A percentile compares a stretch with the other conserved stretches of the same genome.
Conservation (phyloP, 2,329 filamentous ascomycete genomes). For the Colletotrichum phormii region DNA sequence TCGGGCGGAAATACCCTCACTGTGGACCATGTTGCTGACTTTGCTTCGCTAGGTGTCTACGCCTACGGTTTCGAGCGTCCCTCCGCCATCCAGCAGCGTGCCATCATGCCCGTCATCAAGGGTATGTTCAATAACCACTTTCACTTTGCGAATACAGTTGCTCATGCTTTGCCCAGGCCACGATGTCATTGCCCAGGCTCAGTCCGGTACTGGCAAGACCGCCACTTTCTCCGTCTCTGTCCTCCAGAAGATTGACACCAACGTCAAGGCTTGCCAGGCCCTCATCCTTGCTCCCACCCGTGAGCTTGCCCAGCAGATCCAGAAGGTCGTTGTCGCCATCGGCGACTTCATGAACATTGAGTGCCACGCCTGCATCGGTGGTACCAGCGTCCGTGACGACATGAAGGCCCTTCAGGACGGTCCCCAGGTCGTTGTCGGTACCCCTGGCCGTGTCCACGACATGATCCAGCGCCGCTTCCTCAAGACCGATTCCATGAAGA, state of each 20-base stretch:
- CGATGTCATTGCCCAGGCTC: conserved; percentile 99
- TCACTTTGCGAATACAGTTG: conserved; percentile 2
- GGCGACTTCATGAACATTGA: conserved; percentile 99
- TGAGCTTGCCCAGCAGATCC: conserved; percentile 98
- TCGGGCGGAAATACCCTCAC: conserved; percentile 34
- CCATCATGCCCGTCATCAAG: conserved; percentile 99
- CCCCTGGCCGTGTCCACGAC: conserved; percentile 97
- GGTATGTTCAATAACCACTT: conserved; percentile 65
- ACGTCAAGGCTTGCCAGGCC: conserved; percentile 96
- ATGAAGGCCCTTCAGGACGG: conserved; percentile 98
- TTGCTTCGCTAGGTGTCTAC: conserved; percentile 77
- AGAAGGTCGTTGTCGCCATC: conserved; percentile 98
- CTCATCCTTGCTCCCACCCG: conserved; percentile 97
- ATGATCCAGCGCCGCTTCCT: conserved; percentile 99
- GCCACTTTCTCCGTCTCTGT: conserved; percentile 99
- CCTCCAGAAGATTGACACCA: conserved; percentile 97
- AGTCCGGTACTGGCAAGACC: conserved; percentile 99
- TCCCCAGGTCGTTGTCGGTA: conserved; percentile 97
- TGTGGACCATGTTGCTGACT: conserved; percentile 15
- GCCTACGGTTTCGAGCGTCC: conserved; percentile 99
- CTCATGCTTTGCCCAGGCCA: conserved; percentile 68
- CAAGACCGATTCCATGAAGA: conserved; percentile 98
- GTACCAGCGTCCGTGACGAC: conserved; percentile 97
- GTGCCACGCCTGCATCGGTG: conserved; percentile 99
- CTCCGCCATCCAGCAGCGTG: conserved; percentile 99